phyloP scores from a whole-genome alignment of 257 asterid genomes.

The Solanum pinnatisectum region DNA sequence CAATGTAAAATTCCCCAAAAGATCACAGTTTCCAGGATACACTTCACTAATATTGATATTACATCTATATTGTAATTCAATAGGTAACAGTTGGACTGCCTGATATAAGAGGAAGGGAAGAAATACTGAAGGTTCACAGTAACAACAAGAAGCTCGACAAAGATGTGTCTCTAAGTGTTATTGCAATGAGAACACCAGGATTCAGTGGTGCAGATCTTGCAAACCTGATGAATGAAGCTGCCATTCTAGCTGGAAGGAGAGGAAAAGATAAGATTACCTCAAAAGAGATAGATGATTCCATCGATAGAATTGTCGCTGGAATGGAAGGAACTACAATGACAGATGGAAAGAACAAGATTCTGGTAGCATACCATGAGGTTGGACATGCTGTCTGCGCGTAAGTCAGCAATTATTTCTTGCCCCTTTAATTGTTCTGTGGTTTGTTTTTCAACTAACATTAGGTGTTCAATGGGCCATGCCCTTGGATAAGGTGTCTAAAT shows the following conservation, averaged over 20 bases:
- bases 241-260: constrained; percentile 64
- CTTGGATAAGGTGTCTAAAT: not conserved
- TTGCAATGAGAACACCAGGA: constrained; percentile 66
- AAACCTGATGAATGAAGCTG: constrained; percentile 71
- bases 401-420: constrained; percentile 3
- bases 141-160: constrained; percentile 31
- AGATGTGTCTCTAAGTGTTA: constrained; percentile 40
- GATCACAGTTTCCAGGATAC: not conserved
- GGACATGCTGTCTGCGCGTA: constrained; percentile 67
- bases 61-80: not conserved
- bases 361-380: constrained; percentile 58
- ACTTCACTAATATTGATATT: not conserved
- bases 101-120: constrained; percentile 57
- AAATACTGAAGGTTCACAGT: constrained; percentile 45
- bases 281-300: constrained; percentile 51
- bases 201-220: constrained; percentile 72
- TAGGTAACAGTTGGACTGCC: constrained; percentile 59
- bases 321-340: constrained; percentile 77
- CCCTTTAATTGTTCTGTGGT: not conserved
- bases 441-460: not conserved
- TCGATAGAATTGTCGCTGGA: constrained; percentile 66
- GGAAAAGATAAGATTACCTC: constrained; percentile 36
- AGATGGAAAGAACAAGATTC: constrained; percentile 56
- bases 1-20: not conserved
- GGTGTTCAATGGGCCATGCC: not conserved